These are phyloP conservation scores for Amanita pallidorosea DNA, from an alignment of 768 basidiomycete genomes.

Conservation along the genomic window DNA sequence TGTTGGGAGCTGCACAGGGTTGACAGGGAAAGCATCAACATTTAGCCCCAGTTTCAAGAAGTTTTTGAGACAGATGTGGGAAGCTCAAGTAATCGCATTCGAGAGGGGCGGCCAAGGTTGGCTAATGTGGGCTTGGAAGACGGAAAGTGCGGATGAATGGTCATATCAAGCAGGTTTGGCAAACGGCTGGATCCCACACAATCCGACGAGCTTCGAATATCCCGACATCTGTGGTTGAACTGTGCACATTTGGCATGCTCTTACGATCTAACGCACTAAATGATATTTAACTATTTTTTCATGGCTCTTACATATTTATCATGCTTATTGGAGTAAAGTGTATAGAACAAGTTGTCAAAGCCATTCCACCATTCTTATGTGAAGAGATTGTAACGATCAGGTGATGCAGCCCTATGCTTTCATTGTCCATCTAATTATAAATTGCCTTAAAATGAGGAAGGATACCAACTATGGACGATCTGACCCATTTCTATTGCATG, in stretches of 20 bases:
- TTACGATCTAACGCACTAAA: neutral
- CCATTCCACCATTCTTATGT: too few relatives aligned
- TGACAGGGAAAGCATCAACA: constrained; percentile 63
- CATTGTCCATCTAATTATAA: neutral
- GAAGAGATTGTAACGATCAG: neutral
- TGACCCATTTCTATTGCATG: neutral
- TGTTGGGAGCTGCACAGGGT: constrained; percentile 64
- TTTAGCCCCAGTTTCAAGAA: constrained; percentile 75
- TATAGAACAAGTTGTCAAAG: neutral
- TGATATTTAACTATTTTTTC: neutral
- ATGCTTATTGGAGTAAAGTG: neutral
- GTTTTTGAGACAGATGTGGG: constrained; percentile 75
- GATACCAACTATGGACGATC: neutral
- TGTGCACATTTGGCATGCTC: neutral
- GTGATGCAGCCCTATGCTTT: too few relatives aligned
- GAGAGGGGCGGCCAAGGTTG: constrained; percentile 63
- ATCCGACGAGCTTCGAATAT: constrained; percentile 37
- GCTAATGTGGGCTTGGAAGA: constrained; percentile 82
- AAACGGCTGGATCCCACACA: constrained; percentile 76
- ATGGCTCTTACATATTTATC: neutral
- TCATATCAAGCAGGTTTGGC: constrained; percentile 72
- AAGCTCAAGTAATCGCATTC: constrained; percentile 69
- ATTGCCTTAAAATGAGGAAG: neutral
- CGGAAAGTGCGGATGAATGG: constrained; percentile 83
- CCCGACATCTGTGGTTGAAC: constrained; percentile 51